Evolutionary conservation across 2,329 filamentous ascomycete genomes (phyloP).

Genomic region (Dactylellina parvicollis): DNA sequence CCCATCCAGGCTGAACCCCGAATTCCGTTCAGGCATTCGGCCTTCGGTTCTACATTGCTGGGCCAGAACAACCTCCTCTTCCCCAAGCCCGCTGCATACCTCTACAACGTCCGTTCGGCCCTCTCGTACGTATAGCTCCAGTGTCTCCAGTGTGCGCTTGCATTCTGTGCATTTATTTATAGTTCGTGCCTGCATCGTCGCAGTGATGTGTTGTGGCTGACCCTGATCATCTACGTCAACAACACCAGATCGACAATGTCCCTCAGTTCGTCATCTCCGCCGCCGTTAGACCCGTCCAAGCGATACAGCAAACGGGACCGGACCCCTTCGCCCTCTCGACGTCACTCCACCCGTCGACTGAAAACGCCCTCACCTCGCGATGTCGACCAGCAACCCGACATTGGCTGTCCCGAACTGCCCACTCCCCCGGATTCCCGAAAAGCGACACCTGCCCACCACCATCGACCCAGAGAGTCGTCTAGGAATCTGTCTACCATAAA

Average conservation of each 20-base stretch:
- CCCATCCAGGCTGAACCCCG: constrained; percentile 41
- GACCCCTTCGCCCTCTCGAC: constrained; percentile 38
- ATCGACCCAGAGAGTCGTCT: constrained; percentile 45
- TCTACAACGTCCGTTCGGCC: constrained; percentile 46
- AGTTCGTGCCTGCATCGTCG: background rate
- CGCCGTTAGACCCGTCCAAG: constrained; percentile 40
- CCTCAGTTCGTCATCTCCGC: constrained; percentile 36
- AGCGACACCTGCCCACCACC: constrained; percentile 42
- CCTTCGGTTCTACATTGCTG: constrained; percentile 44
- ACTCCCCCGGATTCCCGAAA: constrained; percentile 47
- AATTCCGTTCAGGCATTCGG: constrained; percentile 45
- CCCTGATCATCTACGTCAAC: constrained; percentile 16
- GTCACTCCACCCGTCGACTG: constrained; percentile 36
- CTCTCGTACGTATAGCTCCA: constrained; percentile 34
- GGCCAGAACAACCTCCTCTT: constrained; percentile 40
- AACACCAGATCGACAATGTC: constrained; percentile 50
- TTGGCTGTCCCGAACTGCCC: constrained; percentile 31
- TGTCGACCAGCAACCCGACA: constrained; percentile 21
- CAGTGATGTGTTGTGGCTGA: constrained; percentile 40
- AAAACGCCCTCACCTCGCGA: constrained; percentile 35
- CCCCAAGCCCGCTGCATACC: constrained; percentile 51
- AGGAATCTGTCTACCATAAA: constrained; percentile 46
- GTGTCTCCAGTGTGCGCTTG: background rate
- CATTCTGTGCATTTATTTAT: background rate
- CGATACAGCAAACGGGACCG: constrained; percentile 41